These are phyloP conservation scores for Candida sp. DNA, from an alignment of 1,139 yeast genomes.

Conservation along the genomic window DNA sequence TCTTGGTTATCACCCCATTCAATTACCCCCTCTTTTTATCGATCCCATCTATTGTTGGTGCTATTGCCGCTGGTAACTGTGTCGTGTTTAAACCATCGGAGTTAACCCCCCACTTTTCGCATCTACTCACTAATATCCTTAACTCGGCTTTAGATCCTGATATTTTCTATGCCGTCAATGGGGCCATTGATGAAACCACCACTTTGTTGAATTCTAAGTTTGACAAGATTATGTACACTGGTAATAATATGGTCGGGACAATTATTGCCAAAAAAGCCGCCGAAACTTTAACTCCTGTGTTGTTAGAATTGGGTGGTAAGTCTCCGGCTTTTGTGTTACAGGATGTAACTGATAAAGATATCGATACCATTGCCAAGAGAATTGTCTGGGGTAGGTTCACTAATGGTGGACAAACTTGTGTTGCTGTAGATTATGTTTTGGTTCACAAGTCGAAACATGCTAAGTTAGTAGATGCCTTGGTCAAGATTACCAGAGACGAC, in stretches of 20 bases:
- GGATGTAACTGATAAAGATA: conserved; percentile 39
- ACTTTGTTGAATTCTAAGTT: conserved; percentile 60
- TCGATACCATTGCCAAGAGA: conserved; percentile 60
- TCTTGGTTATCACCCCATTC: conserved; percentile 78
- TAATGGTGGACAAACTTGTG: conserved; percentile 91
- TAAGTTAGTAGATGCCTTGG: conserved; percentile 47
- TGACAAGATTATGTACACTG: conserved; percentile 88
- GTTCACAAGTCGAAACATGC: conserved; percentile 58
- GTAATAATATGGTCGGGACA: conserved; percentile 72
- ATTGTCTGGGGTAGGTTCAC: conserved; percentile 74
- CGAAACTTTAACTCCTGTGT: conserved; percentile 73
- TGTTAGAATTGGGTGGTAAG: conserved; percentile 92
- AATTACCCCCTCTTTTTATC: conserved; percentile 77
- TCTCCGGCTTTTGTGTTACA: conserved; percentile 75
- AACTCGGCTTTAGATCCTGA: conserved; percentile 52
- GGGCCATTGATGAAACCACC: conserved; percentile 70
- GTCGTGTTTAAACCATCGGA: conserved; percentile 84
- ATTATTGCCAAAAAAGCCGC: conserved; percentile 83
- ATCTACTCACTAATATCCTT: conserved; percentile 54
- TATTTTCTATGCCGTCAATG: conserved; percentile 62
- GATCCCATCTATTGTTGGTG: conserved; percentile 69
- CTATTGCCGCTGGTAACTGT: conserved; percentile 85
- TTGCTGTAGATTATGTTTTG: conserved; percentile 79
- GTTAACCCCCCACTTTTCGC: conserved; percentile 60
- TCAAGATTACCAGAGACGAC: conserved; percentile 37